phyloP scores from a whole-genome alignment of 2,329 filamentous ascomycete species.

The Stachybotrys echinatus region DNA sequence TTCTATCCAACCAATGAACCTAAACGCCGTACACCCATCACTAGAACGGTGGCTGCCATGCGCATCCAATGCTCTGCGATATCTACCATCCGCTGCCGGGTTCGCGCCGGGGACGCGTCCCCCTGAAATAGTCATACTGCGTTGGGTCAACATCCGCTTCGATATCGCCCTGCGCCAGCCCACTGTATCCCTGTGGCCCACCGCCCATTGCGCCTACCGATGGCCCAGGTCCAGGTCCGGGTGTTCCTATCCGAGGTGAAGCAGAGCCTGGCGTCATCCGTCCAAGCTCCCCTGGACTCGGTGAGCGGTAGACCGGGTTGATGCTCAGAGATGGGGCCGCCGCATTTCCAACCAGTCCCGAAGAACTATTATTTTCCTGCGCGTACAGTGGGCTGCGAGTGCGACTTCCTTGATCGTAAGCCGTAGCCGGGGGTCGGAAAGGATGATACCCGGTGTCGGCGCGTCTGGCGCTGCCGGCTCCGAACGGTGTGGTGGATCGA shows the following conservation, averaged over 20 bases:
- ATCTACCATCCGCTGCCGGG: constrained; percentile 36
- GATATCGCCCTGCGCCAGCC: constrained; percentile 49
- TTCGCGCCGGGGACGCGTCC: constrained; percentile 15
- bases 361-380: constrained; percentile 47
- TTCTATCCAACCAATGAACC: constrained; percentile 17
- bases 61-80: background rate
- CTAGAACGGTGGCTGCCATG: background rate
- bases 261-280: background rate
- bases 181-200: constrained; percentile 55
- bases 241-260: background rate
- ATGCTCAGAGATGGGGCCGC: constrained; percentile 42
- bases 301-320: constrained; percentile 12
- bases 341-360: constrained; percentile 47
- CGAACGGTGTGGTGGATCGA: constrained; percentile 28
- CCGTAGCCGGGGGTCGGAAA: constrained; percentile 16
- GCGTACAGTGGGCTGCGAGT: constrained; percentile 44
- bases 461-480: constrained; percentile 18
- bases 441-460: constrained; percentile 23
- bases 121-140: constrained; percentile 54
- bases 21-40: background rate
- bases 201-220: constrained; percentile 49
- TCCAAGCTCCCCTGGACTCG: background rate
- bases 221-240: constrained; percentile 27
- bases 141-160: constrained; percentile 33
- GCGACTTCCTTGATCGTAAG: constrained; percentile 19